Conservation (phyloP, 192 early-diverging fungal genomes). For the Phycomyces nitens region DNA sequence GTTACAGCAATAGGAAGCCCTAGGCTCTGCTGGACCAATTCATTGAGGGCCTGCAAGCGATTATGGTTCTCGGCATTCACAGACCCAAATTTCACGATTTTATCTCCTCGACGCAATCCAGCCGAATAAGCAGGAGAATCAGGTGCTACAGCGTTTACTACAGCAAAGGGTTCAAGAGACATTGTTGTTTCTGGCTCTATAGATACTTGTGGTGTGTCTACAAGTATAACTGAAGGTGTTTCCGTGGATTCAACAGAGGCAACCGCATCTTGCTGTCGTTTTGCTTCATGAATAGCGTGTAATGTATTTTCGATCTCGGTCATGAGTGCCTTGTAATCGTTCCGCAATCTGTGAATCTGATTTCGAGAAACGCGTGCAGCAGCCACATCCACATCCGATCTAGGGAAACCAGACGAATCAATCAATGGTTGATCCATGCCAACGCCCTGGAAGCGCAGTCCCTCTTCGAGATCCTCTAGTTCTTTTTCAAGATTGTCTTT, state of each 20-base stretch:
- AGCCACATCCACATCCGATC: slow-evolving; percentile 51
- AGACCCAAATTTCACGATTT: slow-evolving; percentile 43
- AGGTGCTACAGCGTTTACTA: slow-evolving; percentile 54
- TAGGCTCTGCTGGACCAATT: slow-evolving; percentile 33
- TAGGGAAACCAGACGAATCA: slow-evolving; percentile 47
- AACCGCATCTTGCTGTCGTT: slow-evolving; percentile 9
- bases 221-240: background rate
- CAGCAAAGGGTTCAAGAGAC: slow-evolving; percentile 40
- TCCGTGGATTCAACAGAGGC: background rate
- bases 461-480: slow-evolving; percentile 36
- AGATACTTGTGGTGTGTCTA: background rate
- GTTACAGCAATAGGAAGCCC: slow-evolving; percentile 38
- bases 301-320: slow-evolving; percentile 44
- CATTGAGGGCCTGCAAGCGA: slow-evolving; percentile 38
- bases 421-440: slow-evolving; percentile 46
- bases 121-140: slow-evolving; percentile 52
- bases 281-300: slow-evolving; percentile 43
- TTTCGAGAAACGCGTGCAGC: slow-evolving; percentile 42
- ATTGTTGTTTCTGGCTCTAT: background rate
- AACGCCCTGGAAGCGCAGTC: slow-evolving; percentile 38
- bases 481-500: slow-evolving; percentile 47
- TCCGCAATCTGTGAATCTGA: slow-evolving; percentile 29
- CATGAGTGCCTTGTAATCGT: slow-evolving; percentile 54
- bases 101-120: slow-evolving; percentile 43
- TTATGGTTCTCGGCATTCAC: slow-evolving; percentile 34